phyloP scores from a whole-genome alignment of 2,329 filamentous ascomycete genomes.

The Dactylonectria estremocensis region DNA sequence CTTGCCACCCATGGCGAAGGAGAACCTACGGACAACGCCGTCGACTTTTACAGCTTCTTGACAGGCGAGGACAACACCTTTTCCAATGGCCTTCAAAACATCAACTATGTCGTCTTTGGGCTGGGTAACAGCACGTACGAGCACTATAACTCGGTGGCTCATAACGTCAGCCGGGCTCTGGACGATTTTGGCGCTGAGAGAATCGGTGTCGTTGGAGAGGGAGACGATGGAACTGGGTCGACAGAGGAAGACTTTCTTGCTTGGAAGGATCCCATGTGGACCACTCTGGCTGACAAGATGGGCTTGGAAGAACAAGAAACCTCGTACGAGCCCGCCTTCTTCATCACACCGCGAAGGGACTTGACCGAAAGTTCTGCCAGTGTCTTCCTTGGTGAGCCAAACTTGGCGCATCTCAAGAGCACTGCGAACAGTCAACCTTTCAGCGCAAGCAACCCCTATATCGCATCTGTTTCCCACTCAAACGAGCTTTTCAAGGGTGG shows the following conservation, averaged over 20 bases:
- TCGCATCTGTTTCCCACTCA: conserved; percentile 94
- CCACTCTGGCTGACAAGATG: conserved; percentile 85
- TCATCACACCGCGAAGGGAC: conserved; percentile 81
- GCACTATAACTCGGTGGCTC: conserved; percentile 99
- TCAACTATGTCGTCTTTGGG: conserved; percentile 95
- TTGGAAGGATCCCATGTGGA: conserved; percentile 99
- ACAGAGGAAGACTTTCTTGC: conserved; percentile 99
- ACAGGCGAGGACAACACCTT: conserved; percentile 86
- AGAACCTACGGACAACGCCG: conserved; percentile 97
- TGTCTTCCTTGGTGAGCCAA: conserved; percentile 96
- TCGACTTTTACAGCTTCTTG: conserved; percentile 98
- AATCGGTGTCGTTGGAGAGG: conserved; percentile 91
- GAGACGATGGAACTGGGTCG: conserved; percentile 96
- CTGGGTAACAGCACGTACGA: conserved; percentile 99
- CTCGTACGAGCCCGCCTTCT: conserved; percentile 93
- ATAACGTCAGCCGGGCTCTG: conserved; percentile 86
- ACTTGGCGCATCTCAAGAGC: conserved; percentile 94
- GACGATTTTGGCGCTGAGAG: conserved; percentile 86
- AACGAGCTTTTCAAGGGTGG: conserved; percentile 90
- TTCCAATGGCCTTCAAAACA: conserved; percentile 82
- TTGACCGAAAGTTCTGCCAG: conserved; percentile 81
- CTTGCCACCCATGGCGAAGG: conserved; percentile 98
- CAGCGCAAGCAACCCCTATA: conserved; percentile 98
- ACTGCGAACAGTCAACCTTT: conserved; percentile 83
- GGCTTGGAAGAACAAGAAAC: conserved; percentile 94